Evolutionary conservation across 345 rosid species (phyloP), one percentile per base, ranked within the genome.

Genomic region (Melaleuca alternifolia): DNA sequence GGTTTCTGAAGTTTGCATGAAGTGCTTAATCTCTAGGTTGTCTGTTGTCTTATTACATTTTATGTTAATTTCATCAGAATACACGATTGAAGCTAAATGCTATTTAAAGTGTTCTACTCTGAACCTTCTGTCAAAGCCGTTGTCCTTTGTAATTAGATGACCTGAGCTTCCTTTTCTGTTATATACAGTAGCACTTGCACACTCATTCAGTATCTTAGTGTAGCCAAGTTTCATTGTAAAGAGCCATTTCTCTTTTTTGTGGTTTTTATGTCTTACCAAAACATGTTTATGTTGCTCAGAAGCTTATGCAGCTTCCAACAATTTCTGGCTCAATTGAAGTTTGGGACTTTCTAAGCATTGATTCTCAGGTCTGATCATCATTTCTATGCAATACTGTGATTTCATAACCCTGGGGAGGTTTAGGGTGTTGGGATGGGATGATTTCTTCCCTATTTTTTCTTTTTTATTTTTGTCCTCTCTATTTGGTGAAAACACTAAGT

Each of bases 261-360:
- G 83, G 51, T 84, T 51, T 65, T 20, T 51, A 59, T 52, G 85
- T 83, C 83, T 44, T 30, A 41, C 83, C 44, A 18, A 37, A 33
- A 82, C 11, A 37, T 88, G 81, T 71, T 65, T 89, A 41, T 87
- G 84, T 84, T 92, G 87, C 83, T 86, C 97, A 96, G 99, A 93
- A 92, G 90, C 94, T 98, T 59, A 89, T 98, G 92, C 98, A 94
- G 91, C 94, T 93, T 90, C 99, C 98, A 84, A 95, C 92, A 86
- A 87, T 98, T 91, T 96, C 99, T 57, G 99, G 98, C 89, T 98
- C 99, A 20, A 93, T 98, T 90, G 99, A 98, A 90, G 99, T 98
- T 87, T 95, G 99, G 99, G 99, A 96, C 93, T 98, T 98, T 86
- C 93, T 98, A 85, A 95, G 96, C 82, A 96, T 98, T 86, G 99